phyloP scores from a whole-genome alignment of 2,329 filamentous ascomycete species.

The Phialophora expanda region DNA sequence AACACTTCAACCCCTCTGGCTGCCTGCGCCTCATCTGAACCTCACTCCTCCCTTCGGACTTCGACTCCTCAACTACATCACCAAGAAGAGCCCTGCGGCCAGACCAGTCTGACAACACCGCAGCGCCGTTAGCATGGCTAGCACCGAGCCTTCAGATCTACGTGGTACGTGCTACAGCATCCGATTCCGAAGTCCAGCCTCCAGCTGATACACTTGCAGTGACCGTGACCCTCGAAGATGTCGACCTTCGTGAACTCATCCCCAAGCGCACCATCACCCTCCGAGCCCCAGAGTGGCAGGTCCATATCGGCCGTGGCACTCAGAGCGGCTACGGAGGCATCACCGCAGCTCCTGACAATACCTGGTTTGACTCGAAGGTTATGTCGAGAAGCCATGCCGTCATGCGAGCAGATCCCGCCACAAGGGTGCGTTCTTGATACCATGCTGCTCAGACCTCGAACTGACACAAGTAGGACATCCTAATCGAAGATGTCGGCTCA shows the following conservation, averaged over 20 bases:
- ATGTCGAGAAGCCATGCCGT: constrained; percentile 55
- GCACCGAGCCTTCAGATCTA: neutral
- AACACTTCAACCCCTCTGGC: constrained; percentile 19
- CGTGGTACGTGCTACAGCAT: constrained; percentile 20
- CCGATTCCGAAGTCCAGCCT: neutral
- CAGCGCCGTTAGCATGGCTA: constrained; percentile 4
- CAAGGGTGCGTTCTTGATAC: constrained; percentile 22
- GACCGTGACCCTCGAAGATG: constrained; percentile 44
- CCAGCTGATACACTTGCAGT: constrained; percentile 39
- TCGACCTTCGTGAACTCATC: constrained; percentile 40
- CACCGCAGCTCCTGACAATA: constrained; percentile 47
- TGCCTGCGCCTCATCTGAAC: constrained; percentile 19
- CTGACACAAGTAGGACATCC: constrained; percentile 47
- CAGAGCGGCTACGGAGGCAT: constrained; percentile 46
- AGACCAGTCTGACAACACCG: neutral
- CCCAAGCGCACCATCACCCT: constrained; percentile 46
- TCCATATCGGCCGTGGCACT: constrained; percentile 51
- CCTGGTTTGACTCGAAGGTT: constrained; percentile 54
- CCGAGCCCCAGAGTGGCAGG: constrained; percentile 37
- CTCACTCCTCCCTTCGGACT: constrained; percentile 16
- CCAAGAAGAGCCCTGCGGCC: neutral
- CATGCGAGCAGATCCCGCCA: constrained; percentile 41
- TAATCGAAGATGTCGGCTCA: constrained; percentile 61
- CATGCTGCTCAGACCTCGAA: constrained; percentile 20
- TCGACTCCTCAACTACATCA: neutral